Conservation (phyloP, 495 filamentous ascomycete genomes). For the Trypethelium eluteriae region DNA sequence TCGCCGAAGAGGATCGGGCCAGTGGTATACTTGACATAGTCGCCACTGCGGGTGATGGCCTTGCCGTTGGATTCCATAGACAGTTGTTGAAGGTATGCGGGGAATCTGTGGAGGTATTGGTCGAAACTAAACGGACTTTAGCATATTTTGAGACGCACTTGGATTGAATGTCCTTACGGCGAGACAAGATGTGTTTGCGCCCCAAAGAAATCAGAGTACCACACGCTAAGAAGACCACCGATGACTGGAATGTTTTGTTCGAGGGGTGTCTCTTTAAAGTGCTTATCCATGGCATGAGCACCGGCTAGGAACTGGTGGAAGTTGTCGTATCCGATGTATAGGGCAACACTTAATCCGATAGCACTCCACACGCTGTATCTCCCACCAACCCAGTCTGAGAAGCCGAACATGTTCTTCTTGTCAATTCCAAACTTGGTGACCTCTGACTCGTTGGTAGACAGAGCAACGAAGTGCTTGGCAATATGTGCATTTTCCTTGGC, state of each 20-base stretch:
- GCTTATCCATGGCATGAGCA: slow-evolving; percentile 96
- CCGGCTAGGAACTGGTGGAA: slow-evolving; percentile 95
- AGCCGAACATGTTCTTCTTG: slow-evolving; percentile 97
- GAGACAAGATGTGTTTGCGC: slow-evolving; percentile 96
- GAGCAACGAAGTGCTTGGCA: slow-evolving; percentile 96
- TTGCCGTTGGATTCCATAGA: slow-evolving; percentile 99
- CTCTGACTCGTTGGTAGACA: slow-evolving; percentile 91
- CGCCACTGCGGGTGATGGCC: slow-evolving; percentile 81
- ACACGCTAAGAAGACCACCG: slow-evolving; percentile 88
- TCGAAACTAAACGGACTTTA: slow-evolving; percentile 57
- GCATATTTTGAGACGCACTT: not conserved
- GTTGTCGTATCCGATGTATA: slow-evolving; percentile 95
- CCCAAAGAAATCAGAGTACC: slow-evolving; percentile 97
- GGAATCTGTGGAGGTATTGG: slow-evolving; percentile 98
- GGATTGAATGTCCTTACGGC: slow-evolving; percentile 48
- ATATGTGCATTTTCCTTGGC: slow-evolving; percentile 68
- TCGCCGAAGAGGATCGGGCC: slow-evolving; percentile 93
- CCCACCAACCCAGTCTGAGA: slow-evolving; percentile 96
- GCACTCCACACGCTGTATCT: slow-evolving; percentile 98
- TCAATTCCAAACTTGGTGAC: slow-evolving; percentile 98
- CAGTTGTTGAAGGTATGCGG: slow-evolving; percentile 95
- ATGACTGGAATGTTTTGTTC: slow-evolving; percentile 92
- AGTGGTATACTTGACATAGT: slow-evolving; percentile 94
- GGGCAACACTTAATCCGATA: slow-evolving; percentile 85
- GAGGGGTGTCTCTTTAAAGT: slow-evolving; percentile 84